Percentiles rank a stretch among this genome's conserved stretches.
phyloP scores from a whole-genome alignment of 2,329 filamentous ascomycete genomes.

The Mollisiaceae sp. region DNA sequence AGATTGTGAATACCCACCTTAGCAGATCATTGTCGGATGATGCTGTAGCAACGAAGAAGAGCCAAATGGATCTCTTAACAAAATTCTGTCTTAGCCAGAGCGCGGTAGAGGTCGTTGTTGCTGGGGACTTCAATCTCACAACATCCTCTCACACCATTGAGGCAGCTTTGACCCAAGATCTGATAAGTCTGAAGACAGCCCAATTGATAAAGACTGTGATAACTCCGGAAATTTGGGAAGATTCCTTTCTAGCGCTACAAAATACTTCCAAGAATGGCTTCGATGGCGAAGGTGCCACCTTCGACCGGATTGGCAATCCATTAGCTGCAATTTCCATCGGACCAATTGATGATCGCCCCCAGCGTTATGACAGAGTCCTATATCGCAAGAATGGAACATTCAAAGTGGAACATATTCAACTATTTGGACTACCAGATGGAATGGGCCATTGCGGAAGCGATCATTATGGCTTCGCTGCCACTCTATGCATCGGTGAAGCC shows the following conservation, averaged over 20 bases:
- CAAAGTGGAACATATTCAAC: constrained; percentile 55
- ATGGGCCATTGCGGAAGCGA: constrained; percentile 49
- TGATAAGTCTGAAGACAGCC: constrained; percentile 56
- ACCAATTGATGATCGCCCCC: constrained; percentile 59
- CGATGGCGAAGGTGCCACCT: constrained; percentile 68
- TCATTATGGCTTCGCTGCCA: constrained; percentile 62
- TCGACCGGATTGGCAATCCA: constrained; percentile 62
- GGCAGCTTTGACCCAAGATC: constrained; percentile 50
- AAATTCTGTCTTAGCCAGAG: constrained; percentile 6
- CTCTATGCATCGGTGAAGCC: constrained; percentile 43
- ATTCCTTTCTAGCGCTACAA: constrained; percentile 45
- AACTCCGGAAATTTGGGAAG: constrained; percentile 51
- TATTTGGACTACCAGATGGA: constrained; percentile 55
- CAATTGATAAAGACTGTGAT: constrained; percentile 49
- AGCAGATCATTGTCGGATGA: constrained; percentile 65
- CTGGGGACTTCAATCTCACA: constrained; percentile 68
- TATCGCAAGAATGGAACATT: constrained; percentile 51
- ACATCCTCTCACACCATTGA: constrained; percentile 63
- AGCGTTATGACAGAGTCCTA: constrained; percentile 69
- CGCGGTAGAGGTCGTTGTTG: constrained; percentile 46
- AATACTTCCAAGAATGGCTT: constrained; percentile 36
- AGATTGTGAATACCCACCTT: constrained; percentile 65
- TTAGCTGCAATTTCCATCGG: constrained; percentile 58
- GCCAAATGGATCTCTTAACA: constrained; percentile 57
- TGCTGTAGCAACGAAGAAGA: constrained; percentile 60